A percentile compares a stretch with the other conserved stretches of the same genome.
These are phyloP conservation scores for Daldinia loculata DNA, from an alignment of 495 filamentous ascomycete genomes.

Conservation along the genomic window DNA sequence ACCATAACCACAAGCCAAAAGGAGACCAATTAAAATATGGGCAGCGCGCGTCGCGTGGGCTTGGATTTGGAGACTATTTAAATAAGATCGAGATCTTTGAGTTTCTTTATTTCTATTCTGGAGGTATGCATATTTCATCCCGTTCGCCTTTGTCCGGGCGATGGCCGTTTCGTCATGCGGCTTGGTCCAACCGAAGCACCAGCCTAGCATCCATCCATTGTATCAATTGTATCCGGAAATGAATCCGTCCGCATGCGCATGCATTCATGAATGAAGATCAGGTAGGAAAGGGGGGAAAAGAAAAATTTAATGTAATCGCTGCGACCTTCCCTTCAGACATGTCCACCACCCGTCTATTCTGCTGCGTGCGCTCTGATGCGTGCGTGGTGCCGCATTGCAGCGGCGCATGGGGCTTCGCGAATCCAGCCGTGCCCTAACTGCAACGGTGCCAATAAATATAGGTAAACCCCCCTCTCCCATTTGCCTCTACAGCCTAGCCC, in stretches of 20 bases:
- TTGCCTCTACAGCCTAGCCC: neutral
- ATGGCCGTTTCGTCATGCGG: neutral
- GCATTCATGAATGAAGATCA: constrained; percentile 10
- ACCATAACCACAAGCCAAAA: neutral
- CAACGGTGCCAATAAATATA: constrained; percentile 12
- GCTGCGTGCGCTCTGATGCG: neutral
- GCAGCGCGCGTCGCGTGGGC: neutral
- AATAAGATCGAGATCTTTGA: constrained; percentile 7
- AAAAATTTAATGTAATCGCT: neutral
- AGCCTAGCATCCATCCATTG: neutral
- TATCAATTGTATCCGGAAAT: constrained; percentile 19
- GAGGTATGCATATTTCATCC: neutral
- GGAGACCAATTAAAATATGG: neutral
- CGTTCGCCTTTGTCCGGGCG: neutral
- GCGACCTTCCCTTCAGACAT: constrained; percentile 3
- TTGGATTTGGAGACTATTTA: neutral
- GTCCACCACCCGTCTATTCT: neutral
- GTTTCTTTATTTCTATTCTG: constrained; percentile 5
- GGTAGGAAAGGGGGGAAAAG: neutral
- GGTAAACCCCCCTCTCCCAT: neutral
- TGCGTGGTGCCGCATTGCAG: constrained; percentile 9
- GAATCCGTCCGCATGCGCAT: neutral
- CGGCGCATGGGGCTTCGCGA: constrained; percentile 24
- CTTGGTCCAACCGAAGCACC: neutral
- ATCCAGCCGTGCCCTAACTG: constrained; percentile 22